Evolutionary conservation across 306 rosid genomes (phyloP), one percentile per base, ranked within the genome.

Genomic region (Quercus dentata): DNA sequence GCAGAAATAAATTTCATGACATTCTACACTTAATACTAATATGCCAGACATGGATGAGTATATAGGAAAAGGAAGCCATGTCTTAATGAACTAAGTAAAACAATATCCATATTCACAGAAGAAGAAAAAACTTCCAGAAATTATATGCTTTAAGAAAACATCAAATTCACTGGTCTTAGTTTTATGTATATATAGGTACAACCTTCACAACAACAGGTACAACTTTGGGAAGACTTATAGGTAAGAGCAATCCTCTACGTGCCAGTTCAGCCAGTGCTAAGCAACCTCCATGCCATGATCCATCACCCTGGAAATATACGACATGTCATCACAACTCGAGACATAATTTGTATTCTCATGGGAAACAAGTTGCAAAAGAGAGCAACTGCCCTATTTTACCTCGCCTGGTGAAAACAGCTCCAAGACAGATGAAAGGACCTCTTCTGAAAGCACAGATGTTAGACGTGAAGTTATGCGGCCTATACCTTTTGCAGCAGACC

Each of bases 271-370:
- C 99, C 84, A 95, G 84, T 27, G 99, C 99, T 76, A 95, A 89
- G 90, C 99, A 95, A 74, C 98, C 99, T 76, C 99, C 99, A 78
- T 93, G 99, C 99, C 99, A 95, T 63, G 99, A 95, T 80, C 99
- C 96, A 83, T 95, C 99, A 65, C 98, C 97, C 99, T 95, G 86
- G 58, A 87, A 88, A 81, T 55, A 27, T 21, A 54, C 14, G 70
- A 59, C 70, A 49, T 59, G 33, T 70, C 79, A 85, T 76, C 30
- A 56, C 30, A 55, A 14, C 12, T 15, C 23, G 6, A 12, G 76
- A 31, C 35, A 25, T 35, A 70, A 69, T 12, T 58, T 69, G 5
- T 20, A 62, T 38, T 46, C 28, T 28, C 11, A 33, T 73, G 23
- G 69, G 71, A 77, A 67, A 77, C 83, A 67, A 57, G 44, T 61